These are phyloP conservation scores for Ocimum tenuiflorum DNA, from an alignment of 257 asterid species.

Conservation along the genomic window DNA sequence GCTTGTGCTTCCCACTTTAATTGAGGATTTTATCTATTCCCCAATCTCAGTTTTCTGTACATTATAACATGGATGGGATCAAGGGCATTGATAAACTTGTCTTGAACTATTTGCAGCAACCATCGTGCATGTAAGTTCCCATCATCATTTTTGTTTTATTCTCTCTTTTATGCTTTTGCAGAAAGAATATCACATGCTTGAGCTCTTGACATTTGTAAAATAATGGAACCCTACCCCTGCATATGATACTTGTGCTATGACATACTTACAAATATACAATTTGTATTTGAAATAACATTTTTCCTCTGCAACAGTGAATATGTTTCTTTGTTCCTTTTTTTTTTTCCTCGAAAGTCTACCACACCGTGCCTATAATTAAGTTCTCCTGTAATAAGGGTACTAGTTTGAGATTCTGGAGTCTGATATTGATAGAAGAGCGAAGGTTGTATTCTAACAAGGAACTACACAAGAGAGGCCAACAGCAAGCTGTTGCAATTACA, in stretches of 20 bases:
- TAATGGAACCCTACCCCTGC: background rate
- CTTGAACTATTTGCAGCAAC: slow-evolving; percentile 57
- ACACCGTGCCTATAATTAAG: background rate
- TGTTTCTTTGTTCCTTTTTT: too few species aligned
- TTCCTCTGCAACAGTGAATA: background rate
- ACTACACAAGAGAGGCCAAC: too few species aligned
- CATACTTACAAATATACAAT: background rate
- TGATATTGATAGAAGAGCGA: too few species aligned
- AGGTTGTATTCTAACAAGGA: too few species aligned
- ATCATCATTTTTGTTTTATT: slow-evolving; percentile 2
- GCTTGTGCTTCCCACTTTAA: background rate
- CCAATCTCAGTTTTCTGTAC: slow-evolving; percentile 47
- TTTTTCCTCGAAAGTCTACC: too few species aligned
- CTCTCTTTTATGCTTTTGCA: slow-evolving; percentile 3
- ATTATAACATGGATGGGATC: slow-evolving; percentile 35
- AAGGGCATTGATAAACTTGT: slow-evolving; percentile 37
- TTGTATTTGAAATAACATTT: background rate
- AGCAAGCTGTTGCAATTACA: too few species aligned
- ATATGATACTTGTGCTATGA: background rate
- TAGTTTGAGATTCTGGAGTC: too few species aligned
- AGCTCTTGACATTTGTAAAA: background rate
- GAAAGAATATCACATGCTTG: slow-evolving; percentile 6
- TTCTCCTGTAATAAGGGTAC: background rate
- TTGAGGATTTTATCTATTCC: slow-evolving; percentile 11
- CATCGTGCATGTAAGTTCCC: slow-evolving; percentile 53